Conservation (phyloP, 1,284 basidiomycete species). For the Apiotrichum brassicae region DNA sequence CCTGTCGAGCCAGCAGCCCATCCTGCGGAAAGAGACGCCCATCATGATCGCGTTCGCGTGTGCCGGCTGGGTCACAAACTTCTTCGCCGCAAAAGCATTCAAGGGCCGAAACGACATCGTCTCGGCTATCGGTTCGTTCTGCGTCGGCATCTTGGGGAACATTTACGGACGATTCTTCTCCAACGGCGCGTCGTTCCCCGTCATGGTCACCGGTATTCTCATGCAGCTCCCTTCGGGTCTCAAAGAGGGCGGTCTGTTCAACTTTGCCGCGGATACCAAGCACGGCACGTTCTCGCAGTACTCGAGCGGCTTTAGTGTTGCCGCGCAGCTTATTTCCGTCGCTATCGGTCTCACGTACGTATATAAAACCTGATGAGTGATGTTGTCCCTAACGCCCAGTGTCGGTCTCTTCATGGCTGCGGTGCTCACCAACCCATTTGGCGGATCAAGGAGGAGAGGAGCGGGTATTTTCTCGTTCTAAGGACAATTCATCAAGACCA, state of each 20-base stretch:
- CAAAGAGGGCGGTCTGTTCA: slow-evolving; percentile 37
- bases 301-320: slow-evolving; percentile 46
- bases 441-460: slow-evolving; percentile 46
- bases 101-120: slow-evolving; percentile 64
- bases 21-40: slow-evolving; percentile 61
- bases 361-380: slow-evolving; percentile 40
- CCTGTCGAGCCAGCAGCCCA: slow-evolving; percentile 68
- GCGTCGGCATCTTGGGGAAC: slow-evolving; percentile 76
- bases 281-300: slow-evolving; percentile 44
- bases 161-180: slow-evolving; percentile 63
- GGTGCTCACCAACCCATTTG: slow-evolving; percentile 50
- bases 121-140: slow-evolving; percentile 68
- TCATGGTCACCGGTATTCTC: slow-evolving; percentile 61
- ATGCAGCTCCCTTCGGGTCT: slow-evolving; percentile 79
- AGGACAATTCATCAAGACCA: too few relatives aligned
- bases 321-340: slow-evolving; percentile 47
- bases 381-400: slow-evolving; percentile 41
- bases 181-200: slow-evolving; percentile 42
- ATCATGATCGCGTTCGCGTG: slow-evolving; percentile 64
- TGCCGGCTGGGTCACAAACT: slow-evolving; percentile 69
- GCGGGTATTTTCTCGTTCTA: slow-evolving; percentile 48
- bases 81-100: slow-evolving; percentile 64
- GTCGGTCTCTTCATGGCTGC: slow-evolving; percentile 60
- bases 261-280: slow-evolving; percentile 1
- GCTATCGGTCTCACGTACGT: slow-evolving; percentile 50